Percentiles rank a stretch among this genome's conserved stretches.
These are phyloP conservation scores for Neurospora sp. DNA, from an alignment of 495 filamentous ascomycete species.

Conservation along the genomic window DNA sequence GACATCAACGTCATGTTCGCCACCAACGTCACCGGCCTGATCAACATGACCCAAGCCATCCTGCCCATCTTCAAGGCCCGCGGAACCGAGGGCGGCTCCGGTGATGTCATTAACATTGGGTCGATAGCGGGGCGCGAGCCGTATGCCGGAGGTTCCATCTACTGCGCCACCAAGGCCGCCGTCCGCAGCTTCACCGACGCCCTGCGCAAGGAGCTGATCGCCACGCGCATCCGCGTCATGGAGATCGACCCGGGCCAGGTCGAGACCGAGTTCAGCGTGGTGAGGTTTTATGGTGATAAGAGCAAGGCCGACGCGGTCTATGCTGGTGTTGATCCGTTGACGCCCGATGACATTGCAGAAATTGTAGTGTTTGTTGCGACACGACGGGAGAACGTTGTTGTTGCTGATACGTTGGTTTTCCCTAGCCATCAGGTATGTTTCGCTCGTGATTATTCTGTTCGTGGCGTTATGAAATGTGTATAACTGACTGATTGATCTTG, in stretches of 20 bases:
- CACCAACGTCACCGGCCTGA: slow-evolving; percentile 89
- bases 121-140: slow-evolving; percentile 88
- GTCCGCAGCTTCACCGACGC: slow-evolving; percentile 84
- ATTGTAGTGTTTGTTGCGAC: slow-evolving; percentile 85
- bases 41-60: slow-evolving; percentile 94
- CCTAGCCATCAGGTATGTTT: slow-evolving; percentile 71
- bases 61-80: slow-evolving; percentile 77
- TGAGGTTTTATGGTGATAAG: slow-evolving; percentile 89
- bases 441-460: neutral
- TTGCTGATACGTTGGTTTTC: slow-evolving; percentile 86
- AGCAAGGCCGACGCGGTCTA: slow-evolving; percentile 93
- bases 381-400: slow-evolving; percentile 85
- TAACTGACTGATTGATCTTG: neutral
- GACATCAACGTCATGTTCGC: slow-evolving; percentile 84
- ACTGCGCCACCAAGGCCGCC: slow-evolving; percentile 94
- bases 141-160: slow-evolving; percentile 86
- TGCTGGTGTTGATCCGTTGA: slow-evolving; percentile 84
- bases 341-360: slow-evolving; percentile 91
- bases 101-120: slow-evolving; percentile 96
- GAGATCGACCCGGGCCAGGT: slow-evolving; percentile 95
- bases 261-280: slow-evolving; percentile 94
- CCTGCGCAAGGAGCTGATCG: slow-evolving; percentile 79
- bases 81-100: slow-evolving; percentile 57
- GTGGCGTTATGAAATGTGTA: neutral
- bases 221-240: slow-evolving; percentile 77